These are phyloP conservation scores for Psilocybe tampanensis DNA, from an alignment of 768 basidiomycete genomes.

Conservation along the genomic window DNA sequence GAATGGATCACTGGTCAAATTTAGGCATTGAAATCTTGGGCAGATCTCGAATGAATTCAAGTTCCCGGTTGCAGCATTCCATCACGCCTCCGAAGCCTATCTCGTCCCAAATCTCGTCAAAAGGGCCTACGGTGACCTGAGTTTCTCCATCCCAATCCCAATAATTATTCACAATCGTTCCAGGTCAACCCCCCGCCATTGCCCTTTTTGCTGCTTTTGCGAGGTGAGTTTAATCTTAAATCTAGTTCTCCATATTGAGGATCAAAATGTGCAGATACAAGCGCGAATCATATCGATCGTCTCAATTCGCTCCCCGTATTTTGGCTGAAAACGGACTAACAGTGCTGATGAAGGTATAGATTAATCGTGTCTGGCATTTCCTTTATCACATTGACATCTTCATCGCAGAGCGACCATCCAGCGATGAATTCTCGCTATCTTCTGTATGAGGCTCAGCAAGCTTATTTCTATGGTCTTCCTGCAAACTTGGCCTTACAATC, in stretches of 20 bases:
- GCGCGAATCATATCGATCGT: constrained; percentile 79
- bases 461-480: constrained; percentile 78
- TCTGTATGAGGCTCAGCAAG: constrained; percentile 84
- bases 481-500: constrained; percentile 69
- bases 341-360: constrained; percentile 72
- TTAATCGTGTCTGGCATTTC: background rate
- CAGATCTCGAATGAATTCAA: constrained; percentile 85
- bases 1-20: background rate
- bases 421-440: constrained; percentile 72
- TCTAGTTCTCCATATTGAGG: background rate
- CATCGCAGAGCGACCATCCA: constrained; percentile 64
- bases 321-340: constrained; percentile 67
- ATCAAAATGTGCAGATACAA: constrained; percentile 52
- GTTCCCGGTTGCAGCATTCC: constrained; percentile 76
- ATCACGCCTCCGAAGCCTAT: constrained; percentile 82
- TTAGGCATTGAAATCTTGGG: background rate
- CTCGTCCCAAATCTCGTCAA: constrained; percentile 80
- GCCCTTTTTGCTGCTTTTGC: constrained; percentile 71
- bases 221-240: constrained; percentile 28
- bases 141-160: background rate
- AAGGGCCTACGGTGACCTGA: constrained; percentile 57
- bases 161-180: background rate
- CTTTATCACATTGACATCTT: background rate
- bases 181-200: constrained; percentile 70
- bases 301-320: constrained; percentile 80